Evolutionary conservation across 495 filamentous ascomycete genomes (phyloP), one percentile per base, ranked within the genome.

Genomic region (Aspergillus bertholletiae): DNA sequence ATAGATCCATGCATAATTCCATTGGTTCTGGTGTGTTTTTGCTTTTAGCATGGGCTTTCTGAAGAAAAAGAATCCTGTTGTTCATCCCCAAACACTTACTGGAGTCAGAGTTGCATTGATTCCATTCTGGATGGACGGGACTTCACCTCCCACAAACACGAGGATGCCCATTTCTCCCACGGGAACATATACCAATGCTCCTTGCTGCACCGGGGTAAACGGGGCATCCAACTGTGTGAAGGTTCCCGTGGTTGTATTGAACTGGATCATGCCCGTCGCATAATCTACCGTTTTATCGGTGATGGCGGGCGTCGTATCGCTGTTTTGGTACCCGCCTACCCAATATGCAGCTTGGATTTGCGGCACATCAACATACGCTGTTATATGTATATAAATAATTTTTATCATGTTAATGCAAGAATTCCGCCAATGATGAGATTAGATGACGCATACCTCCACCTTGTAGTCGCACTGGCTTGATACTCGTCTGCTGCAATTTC

Each of bases 21-120:
- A 61, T 35, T 39, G 32, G 15, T 61, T 61, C 54, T 61, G 22
- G n/a, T n/a, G n/a, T n/a, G n/a, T n/a, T n/a, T n/a, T n/a, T n/a
- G n/a, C n/a, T n/a, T n/a, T n/a, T n/a, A n/a, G n/a, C n/a, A n/a
- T n/a, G n/a, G n/a, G n/a, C n/a, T n/a, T n/a, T n/a, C n/a, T n/a
- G n/a, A n/a, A n/a, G n/a, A n/a, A n/a, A n/a, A n/a, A n/a, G n/a
- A n/a, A n/a, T n/a, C n/a, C n/a, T n/a, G n/a, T n/a, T n/a, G n/a
- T n/a, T n/a, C n/a, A n/a, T n/a, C n/a, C n/a, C n/a, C n/a, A n/a
- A n/a, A 13, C 15, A 46, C 48, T 17, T 22, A 51, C 54, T 27
- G 41, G 40, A 11, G 54, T 51, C 8, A 51, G 40, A 9, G 40
- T 49, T 1, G 54, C 54, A 32, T 61, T 54, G n/a, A 52, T 51